Conservation (phyloP, 441 rosid species). For the Rhodomyrtus psidioides region DNA sequence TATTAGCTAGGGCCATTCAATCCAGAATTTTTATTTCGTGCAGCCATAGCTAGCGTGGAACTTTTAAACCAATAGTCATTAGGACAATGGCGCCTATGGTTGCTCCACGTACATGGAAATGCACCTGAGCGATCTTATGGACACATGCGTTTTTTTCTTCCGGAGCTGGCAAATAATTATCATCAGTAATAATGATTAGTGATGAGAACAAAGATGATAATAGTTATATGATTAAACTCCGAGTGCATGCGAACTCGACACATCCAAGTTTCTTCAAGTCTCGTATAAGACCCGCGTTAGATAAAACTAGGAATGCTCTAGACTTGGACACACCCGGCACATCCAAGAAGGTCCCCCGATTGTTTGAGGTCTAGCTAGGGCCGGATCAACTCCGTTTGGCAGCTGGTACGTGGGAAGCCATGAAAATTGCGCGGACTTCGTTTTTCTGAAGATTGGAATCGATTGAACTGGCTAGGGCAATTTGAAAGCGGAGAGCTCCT, state of each 20-base stretch:
- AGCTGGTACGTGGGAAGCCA: background rate
- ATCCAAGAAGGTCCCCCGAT: background rate
- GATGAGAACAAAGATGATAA: background rate
- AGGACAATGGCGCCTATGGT: background rate
- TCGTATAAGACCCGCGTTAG: background rate
- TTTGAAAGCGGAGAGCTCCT: too few relatives aligned
- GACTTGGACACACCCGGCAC: background rate
- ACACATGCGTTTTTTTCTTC: background rate
- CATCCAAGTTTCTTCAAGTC: background rate
- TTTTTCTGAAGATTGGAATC: too few relatives aligned
- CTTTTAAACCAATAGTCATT: background rate
- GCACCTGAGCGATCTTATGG: background rate
- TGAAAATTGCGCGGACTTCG: background rate
- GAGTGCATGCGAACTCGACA: background rate
- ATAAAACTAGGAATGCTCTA: background rate
- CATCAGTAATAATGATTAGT: too few relatives aligned
- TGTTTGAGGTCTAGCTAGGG: background rate
- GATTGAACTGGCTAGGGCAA: too few relatives aligned
- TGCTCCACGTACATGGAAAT: background rate
- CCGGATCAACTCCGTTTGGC: background rate
- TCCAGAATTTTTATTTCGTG: background rate
- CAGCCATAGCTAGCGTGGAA: background rate
- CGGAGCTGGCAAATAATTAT: background rate
- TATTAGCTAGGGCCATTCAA: background rate
- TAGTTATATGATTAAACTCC: background rate